These are phyloP conservation scores for Candida wancherniae DNA, from an alignment of 805 yeast genomes.

Conservation along the genomic window DNA sequence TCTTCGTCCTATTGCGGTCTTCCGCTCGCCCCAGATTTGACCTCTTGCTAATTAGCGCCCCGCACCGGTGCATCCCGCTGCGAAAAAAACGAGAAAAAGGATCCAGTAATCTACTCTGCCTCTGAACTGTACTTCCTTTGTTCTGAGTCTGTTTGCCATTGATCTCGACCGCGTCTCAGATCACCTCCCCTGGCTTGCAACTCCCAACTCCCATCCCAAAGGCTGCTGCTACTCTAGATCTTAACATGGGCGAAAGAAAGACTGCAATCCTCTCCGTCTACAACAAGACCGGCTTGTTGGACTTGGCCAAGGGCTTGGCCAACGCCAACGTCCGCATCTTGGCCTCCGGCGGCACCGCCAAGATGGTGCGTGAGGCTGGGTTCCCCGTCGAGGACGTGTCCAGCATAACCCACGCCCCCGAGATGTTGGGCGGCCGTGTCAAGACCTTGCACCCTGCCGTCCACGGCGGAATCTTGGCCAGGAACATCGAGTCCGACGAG, in stretches of 20 bases:
- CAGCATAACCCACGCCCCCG: slow-evolving; percentile 95
- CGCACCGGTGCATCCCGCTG: no score
- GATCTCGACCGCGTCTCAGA: no score
- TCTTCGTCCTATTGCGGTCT: no score
- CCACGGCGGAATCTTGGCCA: slow-evolving; percentile 95
- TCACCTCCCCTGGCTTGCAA: no score
- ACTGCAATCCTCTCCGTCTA: slow-evolving; percentile 96
- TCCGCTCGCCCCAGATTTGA: no score
- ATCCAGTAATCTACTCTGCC: no score
- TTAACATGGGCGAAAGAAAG: slow-evolving; percentile 44
- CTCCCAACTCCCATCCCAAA: no score
- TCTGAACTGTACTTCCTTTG: no score
- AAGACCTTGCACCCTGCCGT: slow-evolving; percentile 98
- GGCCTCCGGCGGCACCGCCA: slow-evolving; percentile 98
- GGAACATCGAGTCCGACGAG: slow-evolving; percentile 88
- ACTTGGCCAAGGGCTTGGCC: slow-evolving; percentile 90
- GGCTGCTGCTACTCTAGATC: no score
- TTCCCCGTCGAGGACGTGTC: slow-evolving; percentile 97
- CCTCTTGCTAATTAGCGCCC: no score
- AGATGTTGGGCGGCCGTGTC: slow-evolving; percentile 97
- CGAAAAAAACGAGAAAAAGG: no score
- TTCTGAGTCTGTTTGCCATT: not conserved
- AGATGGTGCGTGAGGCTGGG: slow-evolving; percentile 91
- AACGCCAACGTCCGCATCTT: slow-evolving; percentile 85
- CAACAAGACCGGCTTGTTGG: slow-evolving; percentile 94